These are phyloP conservation scores for Pholiota conissans DNA, from an alignment of 768 basidiomycete genomes.

Conservation along the genomic window DNA sequence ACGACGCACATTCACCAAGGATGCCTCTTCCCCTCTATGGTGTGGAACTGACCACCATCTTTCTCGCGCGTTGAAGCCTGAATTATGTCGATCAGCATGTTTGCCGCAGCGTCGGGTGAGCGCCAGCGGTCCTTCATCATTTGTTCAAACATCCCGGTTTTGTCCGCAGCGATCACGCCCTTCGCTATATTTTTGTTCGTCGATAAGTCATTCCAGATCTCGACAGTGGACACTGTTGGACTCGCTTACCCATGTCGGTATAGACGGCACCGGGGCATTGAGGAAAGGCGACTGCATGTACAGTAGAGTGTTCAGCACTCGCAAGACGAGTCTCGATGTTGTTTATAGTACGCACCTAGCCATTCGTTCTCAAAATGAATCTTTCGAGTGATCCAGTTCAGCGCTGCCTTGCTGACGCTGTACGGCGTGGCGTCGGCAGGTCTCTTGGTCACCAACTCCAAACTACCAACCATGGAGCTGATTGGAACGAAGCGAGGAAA, in stretches of 20 bases:
- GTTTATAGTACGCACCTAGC: neutral
- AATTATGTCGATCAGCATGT: neutral
- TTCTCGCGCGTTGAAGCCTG: neutral
- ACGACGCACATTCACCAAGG: no score
- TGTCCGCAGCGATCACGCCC: neutral
- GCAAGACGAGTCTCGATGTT: no score
- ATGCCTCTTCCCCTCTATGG: neutral
- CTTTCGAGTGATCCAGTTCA: no score
- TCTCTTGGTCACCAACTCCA: neutral
- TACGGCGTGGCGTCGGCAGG: neutral
- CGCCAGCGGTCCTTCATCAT: neutral
- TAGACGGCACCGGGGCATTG: neutral
- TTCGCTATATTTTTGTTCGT: neutral
- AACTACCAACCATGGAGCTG: neutral
- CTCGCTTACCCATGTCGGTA: neutral
- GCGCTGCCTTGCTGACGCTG: no score
- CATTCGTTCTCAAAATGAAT: no score
- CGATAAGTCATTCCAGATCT: neutral
- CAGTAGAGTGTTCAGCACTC: no score
- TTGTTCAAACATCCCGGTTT: neutral
- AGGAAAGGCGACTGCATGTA: neutral
- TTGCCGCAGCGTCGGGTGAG: neutral
- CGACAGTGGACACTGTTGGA: neutral
- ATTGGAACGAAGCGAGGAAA: constrained; percentile 2
- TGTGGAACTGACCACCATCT: neutral